phyloP scores from a whole-genome alignment of 2,329 filamentous ascomycete genomes.

The Erysiphe pulchra region DNA sequence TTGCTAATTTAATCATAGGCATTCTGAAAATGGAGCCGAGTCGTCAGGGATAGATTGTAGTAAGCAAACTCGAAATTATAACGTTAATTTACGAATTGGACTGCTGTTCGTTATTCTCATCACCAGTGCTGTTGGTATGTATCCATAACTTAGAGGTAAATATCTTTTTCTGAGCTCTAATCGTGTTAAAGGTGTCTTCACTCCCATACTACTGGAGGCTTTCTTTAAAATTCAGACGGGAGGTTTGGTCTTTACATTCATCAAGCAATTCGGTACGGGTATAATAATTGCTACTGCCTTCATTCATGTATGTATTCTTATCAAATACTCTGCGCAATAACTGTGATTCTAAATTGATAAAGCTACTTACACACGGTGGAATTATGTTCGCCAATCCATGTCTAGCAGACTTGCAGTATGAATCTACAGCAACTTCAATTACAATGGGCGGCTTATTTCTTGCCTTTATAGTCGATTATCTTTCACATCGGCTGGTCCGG shows the following conservation, averaged over 20 bases:
- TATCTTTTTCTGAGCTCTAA: no score
- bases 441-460: conserved; percentile 51
- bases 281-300: conserved; percentile 49
- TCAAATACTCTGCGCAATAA: no score
- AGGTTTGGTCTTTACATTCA: conserved; percentile 31
- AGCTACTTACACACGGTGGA: conserved; percentile 47
- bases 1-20: conserved; percentile 6
- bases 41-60: conserved; percentile 19
- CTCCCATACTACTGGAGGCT: conserved; percentile 27
- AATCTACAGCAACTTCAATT: conserved; percentile 42
- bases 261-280: conserved; percentile 53
- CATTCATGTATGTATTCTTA: conserved; percentile 23
- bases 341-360: neutral
- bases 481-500: conserved; percentile 30
- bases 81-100: conserved; percentile 41
- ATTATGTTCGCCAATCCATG: conserved; percentile 39
- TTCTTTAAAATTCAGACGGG: conserved; percentile 4
- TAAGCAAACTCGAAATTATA: conserved; percentile 30
- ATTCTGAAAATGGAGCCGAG: conserved; percentile 6
- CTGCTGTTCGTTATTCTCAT: conserved; percentile 45
- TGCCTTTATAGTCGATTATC: conserved; percentile 45
- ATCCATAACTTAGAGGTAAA: neutral
- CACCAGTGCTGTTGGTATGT: conserved; percentile 35
- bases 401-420: conserved; percentile 37
- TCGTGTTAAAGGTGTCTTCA: conserved; percentile 25